Evolutionary conservation across 441 rosid genomes (phyloP).

Genomic region (Omphalea diandra): DNA sequence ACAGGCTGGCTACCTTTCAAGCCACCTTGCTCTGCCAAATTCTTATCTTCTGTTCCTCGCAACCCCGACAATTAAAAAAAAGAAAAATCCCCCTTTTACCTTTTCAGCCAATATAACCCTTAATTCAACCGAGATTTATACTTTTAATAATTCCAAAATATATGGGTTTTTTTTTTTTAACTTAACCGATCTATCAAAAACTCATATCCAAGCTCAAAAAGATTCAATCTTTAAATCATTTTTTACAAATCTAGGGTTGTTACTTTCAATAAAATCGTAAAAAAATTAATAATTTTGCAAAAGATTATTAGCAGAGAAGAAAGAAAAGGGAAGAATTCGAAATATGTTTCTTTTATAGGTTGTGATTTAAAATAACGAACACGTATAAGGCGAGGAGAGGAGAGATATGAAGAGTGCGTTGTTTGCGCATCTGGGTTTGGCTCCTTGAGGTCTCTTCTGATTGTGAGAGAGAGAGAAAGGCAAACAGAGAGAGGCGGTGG

Average conservation of each 20-base stretch:
- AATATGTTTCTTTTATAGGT: conserved; percentile 40
- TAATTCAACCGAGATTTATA: background rate
- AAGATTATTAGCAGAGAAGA: background rate
- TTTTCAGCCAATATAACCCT: background rate
- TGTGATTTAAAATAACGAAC: conserved; percentile 14
- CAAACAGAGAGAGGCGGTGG: background rate
- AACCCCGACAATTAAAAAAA: background rate
- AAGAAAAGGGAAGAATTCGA: conserved; percentile 28
- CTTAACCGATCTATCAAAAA: background rate
- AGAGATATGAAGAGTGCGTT: conserved; percentile 17
- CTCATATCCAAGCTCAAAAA: conserved; percentile 3
- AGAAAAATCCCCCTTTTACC: background rate
- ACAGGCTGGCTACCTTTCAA: conserved; percentile 91
- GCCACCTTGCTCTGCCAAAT: conserved; percentile 73
- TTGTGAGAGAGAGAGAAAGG: conserved; percentile 7
- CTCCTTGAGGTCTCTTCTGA: conserved; percentile 4
- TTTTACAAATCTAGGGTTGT: conserved; percentile 1
- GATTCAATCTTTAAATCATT: background rate
- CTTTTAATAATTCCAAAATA: background rate
- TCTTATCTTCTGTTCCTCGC: conserved; percentile 10
- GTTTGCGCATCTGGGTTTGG: conserved; percentile 3
- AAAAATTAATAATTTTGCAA: background rate
- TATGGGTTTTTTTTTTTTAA: background rate
- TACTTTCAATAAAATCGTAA: background rate
- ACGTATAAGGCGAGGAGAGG: conserved; percentile 1